phyloP scores from a whole-genome alignment of 2,329 filamentous ascomycete genomes.

The Fusarium devonianum region DNA sequence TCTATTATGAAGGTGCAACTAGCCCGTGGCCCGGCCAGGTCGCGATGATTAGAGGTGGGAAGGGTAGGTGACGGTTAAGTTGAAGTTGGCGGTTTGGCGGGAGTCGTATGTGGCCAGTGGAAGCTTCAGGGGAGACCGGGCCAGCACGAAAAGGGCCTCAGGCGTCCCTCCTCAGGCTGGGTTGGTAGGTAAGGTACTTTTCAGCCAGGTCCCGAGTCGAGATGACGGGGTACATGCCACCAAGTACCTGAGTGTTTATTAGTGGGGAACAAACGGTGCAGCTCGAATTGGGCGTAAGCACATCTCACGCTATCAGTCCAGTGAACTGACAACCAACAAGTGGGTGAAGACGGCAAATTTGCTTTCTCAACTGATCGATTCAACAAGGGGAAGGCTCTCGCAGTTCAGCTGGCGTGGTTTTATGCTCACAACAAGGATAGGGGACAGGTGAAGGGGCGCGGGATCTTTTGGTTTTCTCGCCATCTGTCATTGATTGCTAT shows the following conservation, averaged over 20 bases:
- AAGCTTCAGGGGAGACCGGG: conserved; percentile 36
- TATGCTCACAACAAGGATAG: no score
- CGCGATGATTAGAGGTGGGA: conserved; percentile 40
- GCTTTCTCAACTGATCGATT: no score
- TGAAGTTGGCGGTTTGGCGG: conserved; percentile 31
- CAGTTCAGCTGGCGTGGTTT: no score
- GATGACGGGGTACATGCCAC: conserved; percentile 2
- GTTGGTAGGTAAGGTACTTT: no score
- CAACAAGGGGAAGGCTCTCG: no score
- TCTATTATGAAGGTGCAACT: conserved; percentile 41
- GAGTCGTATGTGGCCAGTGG: conserved; percentile 36
- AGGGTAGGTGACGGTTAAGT: conserved; percentile 35
- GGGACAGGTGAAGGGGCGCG: no score
- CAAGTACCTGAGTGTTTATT: conserved; percentile 1
- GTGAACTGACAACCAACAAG: no score
- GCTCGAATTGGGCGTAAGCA: neutral
- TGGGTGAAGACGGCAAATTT: no score
- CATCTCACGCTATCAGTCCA: no score
- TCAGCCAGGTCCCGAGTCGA: conserved; percentile 1
- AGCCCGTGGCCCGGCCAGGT: conserved; percentile 50
- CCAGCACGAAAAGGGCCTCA: conserved; percentile 33
- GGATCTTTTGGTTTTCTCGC: no score
- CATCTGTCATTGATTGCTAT: no score
- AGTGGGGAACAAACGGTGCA: conserved; percentile 26
- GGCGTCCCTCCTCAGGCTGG: conserved; percentile 21